A percentile compares a stretch with the other conserved stretches of the same genome.
Conservation (phyloP, 495 filamentous ascomycete species). For the Penicillium odoratum region DNA sequence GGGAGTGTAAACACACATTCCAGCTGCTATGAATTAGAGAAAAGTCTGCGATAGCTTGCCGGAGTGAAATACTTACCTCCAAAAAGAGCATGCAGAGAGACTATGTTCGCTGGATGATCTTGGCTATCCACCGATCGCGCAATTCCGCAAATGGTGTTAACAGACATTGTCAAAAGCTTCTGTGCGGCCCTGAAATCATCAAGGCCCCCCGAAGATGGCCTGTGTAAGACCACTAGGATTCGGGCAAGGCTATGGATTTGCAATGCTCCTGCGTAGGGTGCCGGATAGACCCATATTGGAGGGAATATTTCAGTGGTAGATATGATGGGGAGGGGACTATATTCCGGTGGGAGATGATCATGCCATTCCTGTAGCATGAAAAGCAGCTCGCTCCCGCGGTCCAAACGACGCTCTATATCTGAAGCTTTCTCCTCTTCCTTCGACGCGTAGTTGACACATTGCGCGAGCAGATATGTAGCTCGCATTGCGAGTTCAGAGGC, state of each 20-base stretch:
- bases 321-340: constrained; percentile 20
- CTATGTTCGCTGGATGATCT: constrained; percentile 21
- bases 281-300: constrained; percentile 33
- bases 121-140: constrained; percentile 22
- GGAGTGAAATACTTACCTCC: constrained; percentile 22
- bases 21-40: constrained; percentile 19
- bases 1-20: constrained; percentile 29
- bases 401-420: constrained; percentile 15
- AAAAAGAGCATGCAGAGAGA: constrained; percentile 29
- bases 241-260: constrained; percentile 32
- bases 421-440: constrained; percentile 18
- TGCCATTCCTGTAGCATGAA: constrained; percentile 31
- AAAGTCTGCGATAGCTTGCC: background rate
- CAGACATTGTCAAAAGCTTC: constrained; percentile 18
- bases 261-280: constrained; percentile 26
- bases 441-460: constrained; percentile 24
- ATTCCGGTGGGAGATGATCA: constrained; percentile 26
- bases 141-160: constrained; percentile 28
- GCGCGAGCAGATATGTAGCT: constrained; percentile 16
- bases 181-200: constrained; percentile 29
- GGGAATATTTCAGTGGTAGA: constrained; percentile 21
- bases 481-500: constrained; percentile 20
- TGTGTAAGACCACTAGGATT: constrained; percentile 28
- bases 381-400: constrained; percentile 22
- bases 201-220: constrained; percentile 26